Conservation (phyloP, 805 yeast genomes). For the Metschnikowia amazonensis region DNA sequence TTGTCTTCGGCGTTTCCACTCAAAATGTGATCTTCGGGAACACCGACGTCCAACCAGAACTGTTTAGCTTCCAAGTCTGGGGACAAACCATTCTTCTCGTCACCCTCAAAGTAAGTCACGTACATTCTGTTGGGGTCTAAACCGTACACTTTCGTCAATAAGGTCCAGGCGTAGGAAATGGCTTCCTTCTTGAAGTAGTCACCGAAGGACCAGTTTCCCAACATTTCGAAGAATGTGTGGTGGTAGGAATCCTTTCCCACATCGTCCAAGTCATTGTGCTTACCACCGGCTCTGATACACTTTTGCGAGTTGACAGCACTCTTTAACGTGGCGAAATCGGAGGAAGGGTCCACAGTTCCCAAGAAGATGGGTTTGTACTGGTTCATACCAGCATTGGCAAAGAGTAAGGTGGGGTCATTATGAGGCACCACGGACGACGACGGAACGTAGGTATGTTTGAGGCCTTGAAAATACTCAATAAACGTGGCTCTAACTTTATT, state of each 20-base stretch:
- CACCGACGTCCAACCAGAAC: slow-evolving; percentile 84
- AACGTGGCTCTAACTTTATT: slow-evolving; percentile 75
- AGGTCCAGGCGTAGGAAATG: slow-evolving; percentile 82
- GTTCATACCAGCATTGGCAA: slow-evolving; percentile 99
- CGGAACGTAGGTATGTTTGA: slow-evolving; percentile 77
- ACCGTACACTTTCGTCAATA: slow-evolving; percentile 81
- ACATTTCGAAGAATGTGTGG: slow-evolving; percentile 98
- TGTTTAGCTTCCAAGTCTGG: slow-evolving; percentile 93
- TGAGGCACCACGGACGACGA: slow-evolving; percentile 95
- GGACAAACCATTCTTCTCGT: slow-evolving; percentile 70
- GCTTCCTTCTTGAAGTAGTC: slow-evolving; percentile 97
- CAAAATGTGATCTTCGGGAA: slow-evolving; percentile 84
- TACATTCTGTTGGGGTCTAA: slow-evolving; percentile 76
- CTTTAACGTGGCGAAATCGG: slow-evolving; percentile 77
- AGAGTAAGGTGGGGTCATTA: slow-evolving; percentile 94
- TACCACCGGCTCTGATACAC: slow-evolving; percentile 99
- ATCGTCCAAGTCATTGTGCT: slow-evolving; percentile 96
- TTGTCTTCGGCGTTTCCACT: slow-evolving; percentile 90
- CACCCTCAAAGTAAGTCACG: slow-evolving; percentile 97
- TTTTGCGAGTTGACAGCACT: slow-evolving; percentile 95
- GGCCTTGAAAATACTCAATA: slow-evolving; percentile 69
- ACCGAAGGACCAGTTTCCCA: slow-evolving; percentile 99
- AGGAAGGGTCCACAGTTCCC: slow-evolving; percentile 95
- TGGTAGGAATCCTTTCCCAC: slow-evolving; percentile 98
- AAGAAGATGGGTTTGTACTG: slow-evolving; percentile 96